Conservation (phyloP, 2,329 filamentous ascomycete genomes). For the Chaetomium strumarium region DNA sequence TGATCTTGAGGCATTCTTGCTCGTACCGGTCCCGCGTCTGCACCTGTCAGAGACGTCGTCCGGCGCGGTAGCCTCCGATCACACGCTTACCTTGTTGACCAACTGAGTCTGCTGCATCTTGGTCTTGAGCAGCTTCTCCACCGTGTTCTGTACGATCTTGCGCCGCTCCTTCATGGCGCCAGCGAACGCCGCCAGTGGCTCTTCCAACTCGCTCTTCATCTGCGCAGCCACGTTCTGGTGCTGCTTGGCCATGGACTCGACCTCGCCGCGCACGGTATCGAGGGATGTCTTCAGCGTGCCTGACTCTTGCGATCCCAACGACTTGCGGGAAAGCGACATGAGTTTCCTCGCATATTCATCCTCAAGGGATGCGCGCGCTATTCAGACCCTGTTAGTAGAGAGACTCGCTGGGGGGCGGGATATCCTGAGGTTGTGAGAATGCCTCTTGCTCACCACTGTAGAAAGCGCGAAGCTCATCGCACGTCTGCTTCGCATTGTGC, state of each 20-base stretch:
- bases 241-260: conserved; percentile 89
- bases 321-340: conserved; percentile 76
- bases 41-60: conserved; percentile 14
- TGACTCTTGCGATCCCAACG: conserved; percentile 79
- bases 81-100: conserved; percentile 73
- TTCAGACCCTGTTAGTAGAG: conserved; percentile 29
- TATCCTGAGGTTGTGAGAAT: not conserved
- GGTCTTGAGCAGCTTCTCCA: conserved; percentile 88
- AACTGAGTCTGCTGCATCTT: conserved; percentile 86
- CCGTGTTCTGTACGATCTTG: conserved; percentile 90
- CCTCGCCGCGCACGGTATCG: conserved; percentile 80
- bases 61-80: no score
- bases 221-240: conserved; percentile 85
- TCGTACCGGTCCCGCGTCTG: conserved; percentile 90
- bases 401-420: not conserved
- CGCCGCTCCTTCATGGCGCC: conserved; percentile 93
- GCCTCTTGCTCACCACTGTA: conserved; percentile 58
- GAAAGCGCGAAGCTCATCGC: conserved; percentile 88
- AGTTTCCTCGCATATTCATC: conserved; percentile 94
- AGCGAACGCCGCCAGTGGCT: conserved; percentile 83
- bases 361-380: conserved; percentile 82
- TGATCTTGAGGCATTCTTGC: conserved; percentile 96
- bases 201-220: conserved; percentile 95
- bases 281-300: conserved; percentile 79
- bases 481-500: conserved; percentile 88